phyloP scores from a whole-genome alignment of 1,284 basidiomycete genomes.

The Ceraceosorus bombacis region DNA sequence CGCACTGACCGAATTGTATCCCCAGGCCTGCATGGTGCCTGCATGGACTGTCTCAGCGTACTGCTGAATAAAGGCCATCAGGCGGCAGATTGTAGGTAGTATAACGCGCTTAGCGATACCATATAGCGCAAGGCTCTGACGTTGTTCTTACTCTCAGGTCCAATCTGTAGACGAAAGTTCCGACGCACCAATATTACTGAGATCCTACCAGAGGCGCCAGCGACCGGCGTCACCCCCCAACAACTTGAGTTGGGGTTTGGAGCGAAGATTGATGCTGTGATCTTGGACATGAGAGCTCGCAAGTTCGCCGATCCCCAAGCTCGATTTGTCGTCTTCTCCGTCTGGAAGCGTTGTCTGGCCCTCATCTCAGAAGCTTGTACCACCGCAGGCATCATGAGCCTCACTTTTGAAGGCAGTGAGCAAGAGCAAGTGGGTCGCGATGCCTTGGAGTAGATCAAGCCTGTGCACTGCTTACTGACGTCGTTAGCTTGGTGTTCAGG shows the following conservation, averaged over 20 bases:
- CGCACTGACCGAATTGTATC: no score
- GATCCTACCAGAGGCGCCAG: slow-evolving; percentile 15
- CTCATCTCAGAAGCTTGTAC: slow-evolving; percentile 14
- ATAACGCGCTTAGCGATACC: no score
- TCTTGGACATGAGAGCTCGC: slow-evolving; percentile 18
- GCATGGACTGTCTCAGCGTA: slow-evolving; percentile 22
- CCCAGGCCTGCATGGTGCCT: slow-evolving; percentile 22
- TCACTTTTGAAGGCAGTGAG: no score
- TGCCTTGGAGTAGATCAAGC: no score
- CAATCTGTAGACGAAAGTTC: slow-evolving; percentile 20
- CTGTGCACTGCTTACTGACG: no score
- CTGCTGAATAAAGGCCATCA: no score
- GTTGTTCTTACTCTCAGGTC: slow-evolving; percentile 3
- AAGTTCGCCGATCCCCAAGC: slow-evolving; percentile 15
- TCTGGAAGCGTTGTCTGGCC: slow-evolving; percentile 27
- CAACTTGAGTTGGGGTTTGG: slow-evolving; percentile 21
- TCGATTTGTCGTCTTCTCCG: slow-evolving; percentile 32
- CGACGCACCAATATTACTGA: slow-evolving; percentile 17
- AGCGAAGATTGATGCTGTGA: slow-evolving; percentile 31
- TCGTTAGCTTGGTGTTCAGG: slow-evolving; percentile 12
- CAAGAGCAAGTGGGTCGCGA: no score
- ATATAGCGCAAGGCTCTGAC: no score
- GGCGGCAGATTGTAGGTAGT: no score
- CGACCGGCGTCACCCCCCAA: slow-evolving; percentile 8
- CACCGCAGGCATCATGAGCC: no score